Conservation (phyloP, 1,139 yeast genomes). For the Entelexis sorbosivorans region DNA sequence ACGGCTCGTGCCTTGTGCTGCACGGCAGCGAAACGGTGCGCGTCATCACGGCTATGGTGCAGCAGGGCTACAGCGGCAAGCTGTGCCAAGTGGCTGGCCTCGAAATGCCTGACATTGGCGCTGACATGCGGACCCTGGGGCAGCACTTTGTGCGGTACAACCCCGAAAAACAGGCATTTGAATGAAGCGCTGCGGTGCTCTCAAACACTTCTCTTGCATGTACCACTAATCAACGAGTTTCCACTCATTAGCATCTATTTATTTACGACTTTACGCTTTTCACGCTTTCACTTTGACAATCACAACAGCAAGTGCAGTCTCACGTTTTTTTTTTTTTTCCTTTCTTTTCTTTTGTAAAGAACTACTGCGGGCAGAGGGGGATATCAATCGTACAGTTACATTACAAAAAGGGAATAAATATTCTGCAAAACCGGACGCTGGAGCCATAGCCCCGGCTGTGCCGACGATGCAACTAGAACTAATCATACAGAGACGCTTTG, state of each 20-base stretch:
- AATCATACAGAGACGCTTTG: neutral
- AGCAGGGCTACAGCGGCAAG: constrained; percentile 15
- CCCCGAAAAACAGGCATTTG: constrained; percentile 12
- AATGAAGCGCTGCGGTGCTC: neutral
- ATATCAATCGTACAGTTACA: too few relatives aligned
- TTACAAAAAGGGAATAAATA: neutral
- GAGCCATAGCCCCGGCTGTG: too few relatives aligned
- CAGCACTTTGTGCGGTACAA: constrained; percentile 17
- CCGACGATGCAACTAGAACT: too few relatives aligned
- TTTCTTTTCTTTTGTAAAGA: too few relatives aligned
- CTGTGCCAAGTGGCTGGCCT: constrained; percentile 15
- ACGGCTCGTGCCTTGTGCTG: constrained; percentile 18
- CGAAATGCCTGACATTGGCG: constrained; percentile 20
- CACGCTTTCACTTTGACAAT: neutral
- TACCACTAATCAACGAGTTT: neutral
- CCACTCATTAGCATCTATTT: neutral
- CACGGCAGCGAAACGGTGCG: constrained; percentile 11
- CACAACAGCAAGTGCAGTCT: too few relatives aligned
- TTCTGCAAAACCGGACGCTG: too few relatives aligned
- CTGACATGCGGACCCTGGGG: constrained; percentile 18
- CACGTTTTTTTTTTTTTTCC: too few relatives aligned
- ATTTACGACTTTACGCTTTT: neutral
- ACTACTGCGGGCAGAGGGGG: too few relatives aligned
- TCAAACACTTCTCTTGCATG: neutral
- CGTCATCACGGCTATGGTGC: constrained; percentile 12